phyloP scores from a whole-genome alignment of 73 alveolate genomes.

The Paramecium biaurelia region DNA sequence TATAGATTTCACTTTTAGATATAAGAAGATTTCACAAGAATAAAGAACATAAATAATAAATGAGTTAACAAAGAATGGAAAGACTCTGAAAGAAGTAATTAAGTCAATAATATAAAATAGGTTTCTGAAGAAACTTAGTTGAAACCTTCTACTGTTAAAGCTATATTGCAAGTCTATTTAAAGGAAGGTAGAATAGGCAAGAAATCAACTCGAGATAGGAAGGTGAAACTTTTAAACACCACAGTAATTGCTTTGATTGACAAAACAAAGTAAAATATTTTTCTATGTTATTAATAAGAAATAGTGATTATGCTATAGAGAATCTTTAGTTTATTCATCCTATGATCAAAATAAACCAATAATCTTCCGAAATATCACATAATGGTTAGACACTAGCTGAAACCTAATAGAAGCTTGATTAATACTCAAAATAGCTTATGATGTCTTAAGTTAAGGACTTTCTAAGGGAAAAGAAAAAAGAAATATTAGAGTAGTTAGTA shows the following conservation, averaged over 20 bases:
- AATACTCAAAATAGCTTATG: not conserved
- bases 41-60: not conserved
- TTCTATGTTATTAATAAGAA: not conserved
- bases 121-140: slow-evolving; percentile 54
- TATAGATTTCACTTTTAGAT: not conserved
- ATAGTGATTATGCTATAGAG: not conserved
- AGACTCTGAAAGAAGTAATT: slow-evolving; percentile 53
- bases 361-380: slow-evolving; percentile 25
- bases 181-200: slow-evolving; percentile 66
- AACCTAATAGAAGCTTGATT: not conserved
- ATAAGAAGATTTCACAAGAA: slow-evolving; percentile 1
- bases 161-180: slow-evolving; percentile 48
- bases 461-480: not conserved
- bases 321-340: not conserved
- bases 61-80: slow-evolving; percentile 46
- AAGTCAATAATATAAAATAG: not conserved
- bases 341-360: not conserved
- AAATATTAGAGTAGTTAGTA: not conserved
- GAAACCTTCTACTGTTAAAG: slow-evolving; percentile 60
- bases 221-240: slow-evolving; percentile 23
- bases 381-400: slow-evolving; percentile 22
- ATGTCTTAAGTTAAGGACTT: not conserved
- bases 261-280: not conserved
- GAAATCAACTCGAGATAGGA: slow-evolving; percentile 58
- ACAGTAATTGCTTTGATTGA: slow-evolving; percentile 35